A percentile compares a stretch with the other conserved stretches of the same genome.
Evolutionary conservation across 352 stramenopile genomes (phyloP).

Genomic region (Globisporangium rhizosaccharum): DNA sequence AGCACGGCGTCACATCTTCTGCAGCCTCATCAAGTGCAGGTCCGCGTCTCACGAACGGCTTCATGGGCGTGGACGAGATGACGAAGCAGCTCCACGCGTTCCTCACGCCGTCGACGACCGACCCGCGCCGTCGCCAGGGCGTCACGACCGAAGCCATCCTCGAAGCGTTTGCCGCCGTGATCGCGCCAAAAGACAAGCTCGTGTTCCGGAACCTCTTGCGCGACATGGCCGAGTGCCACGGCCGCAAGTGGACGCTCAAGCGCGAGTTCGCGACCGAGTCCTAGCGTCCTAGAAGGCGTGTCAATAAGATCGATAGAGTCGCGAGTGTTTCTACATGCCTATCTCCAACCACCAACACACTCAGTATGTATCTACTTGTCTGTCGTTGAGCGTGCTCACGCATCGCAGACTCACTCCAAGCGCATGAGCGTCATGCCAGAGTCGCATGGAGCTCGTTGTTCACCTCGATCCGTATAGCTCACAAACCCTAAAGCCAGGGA

Average conservation of each 20-base stretch:
- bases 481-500: no score
- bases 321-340: no score
- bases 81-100: constrained; percentile 80
- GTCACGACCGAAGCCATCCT: constrained; percentile 89
- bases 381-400: no score
- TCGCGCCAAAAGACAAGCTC: constrained; percentile 85
- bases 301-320: background rate
- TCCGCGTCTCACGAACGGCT: constrained; percentile 15
- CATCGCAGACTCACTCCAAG: no score
- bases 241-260: constrained; percentile 71
- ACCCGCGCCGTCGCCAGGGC: constrained; percentile 28
- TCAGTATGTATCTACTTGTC: no score
- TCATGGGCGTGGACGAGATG: constrained; percentile 54
- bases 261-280: constrained; percentile 31
- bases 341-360: no score
- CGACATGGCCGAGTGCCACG: constrained; percentile 70
- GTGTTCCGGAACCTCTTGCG: constrained; percentile 82
- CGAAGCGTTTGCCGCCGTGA: constrained; percentile 77
- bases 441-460: no score
- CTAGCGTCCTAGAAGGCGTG: background rate
- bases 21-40: background rate
- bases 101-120: constrained; percentile 29
- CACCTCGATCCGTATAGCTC: no score
- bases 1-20: constrained; percentile 25
- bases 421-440: no score